Conservation (phyloP, 345 rosid genomes). For the Aquilaria malaccensis region DNA sequence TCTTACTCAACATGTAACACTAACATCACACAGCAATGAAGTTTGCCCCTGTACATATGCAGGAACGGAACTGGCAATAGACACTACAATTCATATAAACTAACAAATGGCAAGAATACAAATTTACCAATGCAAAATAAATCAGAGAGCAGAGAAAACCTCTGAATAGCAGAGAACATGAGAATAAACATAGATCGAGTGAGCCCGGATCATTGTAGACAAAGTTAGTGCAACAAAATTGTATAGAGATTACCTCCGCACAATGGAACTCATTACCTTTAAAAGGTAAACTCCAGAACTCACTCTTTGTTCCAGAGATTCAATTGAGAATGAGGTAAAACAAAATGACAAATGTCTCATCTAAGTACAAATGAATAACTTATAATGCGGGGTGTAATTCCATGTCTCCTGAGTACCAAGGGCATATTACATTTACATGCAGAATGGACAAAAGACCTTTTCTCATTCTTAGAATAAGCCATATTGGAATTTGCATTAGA, state of each 20-base stretch:
- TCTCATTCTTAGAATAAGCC: constrained; percentile 91
- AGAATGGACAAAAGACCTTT: constrained; percentile 93
- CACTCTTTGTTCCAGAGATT: constrained; percentile 25
- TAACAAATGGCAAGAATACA: constrained; percentile 18
- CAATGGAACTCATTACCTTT: constrained; percentile 32
- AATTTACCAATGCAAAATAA: constrained; percentile 12
- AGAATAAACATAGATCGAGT: constrained; percentile 14
- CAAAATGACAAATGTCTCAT: constrained; percentile 18
- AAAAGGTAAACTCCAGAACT: constrained; percentile 30
- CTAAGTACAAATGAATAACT: constrained; percentile 43
- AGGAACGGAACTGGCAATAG: constrained; percentile 45
- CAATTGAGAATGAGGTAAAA: constrained; percentile 23
- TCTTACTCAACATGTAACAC: constrained; percentile 44
- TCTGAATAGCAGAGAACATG: constrained; percentile 18
- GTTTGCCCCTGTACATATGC: constrained; percentile 58
- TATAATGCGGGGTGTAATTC: constrained; percentile 19
- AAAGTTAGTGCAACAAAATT: constrained; percentile 23
- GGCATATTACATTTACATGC: constrained; percentile 78
- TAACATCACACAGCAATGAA: constrained; percentile 51
- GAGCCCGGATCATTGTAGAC: constrained; percentile 12
- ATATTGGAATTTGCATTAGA: constrained; percentile 62
- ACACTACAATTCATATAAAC: constrained; percentile 42
- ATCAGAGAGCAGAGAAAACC: constrained; percentile 8
- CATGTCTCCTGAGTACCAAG: constrained; percentile 40
- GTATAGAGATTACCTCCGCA: constrained; percentile 42